These are phyloP conservation scores for Pyrenula aspistea DNA, from an alignment of 495 filamentous ascomycete genomes.

Conservation along the genomic window DNA sequence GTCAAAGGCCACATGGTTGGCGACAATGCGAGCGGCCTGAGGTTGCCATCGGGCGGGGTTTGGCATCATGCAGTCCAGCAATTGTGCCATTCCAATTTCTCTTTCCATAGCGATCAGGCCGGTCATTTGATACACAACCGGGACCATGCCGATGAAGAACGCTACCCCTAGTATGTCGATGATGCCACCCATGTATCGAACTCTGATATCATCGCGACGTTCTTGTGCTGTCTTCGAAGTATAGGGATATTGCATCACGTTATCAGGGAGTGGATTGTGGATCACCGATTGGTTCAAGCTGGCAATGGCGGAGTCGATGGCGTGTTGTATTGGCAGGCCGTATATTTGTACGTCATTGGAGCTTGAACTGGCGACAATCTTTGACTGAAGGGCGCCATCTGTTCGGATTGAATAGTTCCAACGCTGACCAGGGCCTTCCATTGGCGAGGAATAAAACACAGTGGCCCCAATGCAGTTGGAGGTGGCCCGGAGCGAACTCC, in stretches of 20 bases:
- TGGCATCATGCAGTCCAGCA: constrained; percentile 75
- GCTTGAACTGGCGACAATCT: constrained; percentile 43
- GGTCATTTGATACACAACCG: constrained; percentile 62
- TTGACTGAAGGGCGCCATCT: constrained; percentile 50
- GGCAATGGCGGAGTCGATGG: constrained; percentile 63
- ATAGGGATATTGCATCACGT: constrained; percentile 45
- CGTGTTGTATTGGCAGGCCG: constrained; percentile 63
- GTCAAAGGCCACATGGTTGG: constrained; percentile 58
- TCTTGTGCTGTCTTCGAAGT: constrained; percentile 56
- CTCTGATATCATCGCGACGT: constrained; percentile 44
- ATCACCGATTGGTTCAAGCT: constrained; percentile 27
- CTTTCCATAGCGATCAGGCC: constrained; percentile 68
- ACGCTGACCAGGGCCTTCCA: constrained; percentile 45
- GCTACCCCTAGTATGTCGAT: constrained; percentile 56
- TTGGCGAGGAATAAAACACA: constrained; percentile 60
- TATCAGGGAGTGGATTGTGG: constrained; percentile 25
- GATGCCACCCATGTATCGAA: constrained; percentile 54
- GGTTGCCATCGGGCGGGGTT: constrained; percentile 51
- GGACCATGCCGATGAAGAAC: constrained; percentile 56
- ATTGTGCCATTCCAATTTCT: constrained; percentile 65
- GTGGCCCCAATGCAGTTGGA: constrained; percentile 65
- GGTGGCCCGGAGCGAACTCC: constrained; percentile 55
- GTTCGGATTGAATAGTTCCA: constrained; percentile 81
- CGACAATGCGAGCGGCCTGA: constrained; percentile 52
- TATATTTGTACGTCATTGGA: constrained; percentile 64